Conservation (phyloP, 1,284 basidiomycete species). For the Microbotryomycetes sp. region DNA sequence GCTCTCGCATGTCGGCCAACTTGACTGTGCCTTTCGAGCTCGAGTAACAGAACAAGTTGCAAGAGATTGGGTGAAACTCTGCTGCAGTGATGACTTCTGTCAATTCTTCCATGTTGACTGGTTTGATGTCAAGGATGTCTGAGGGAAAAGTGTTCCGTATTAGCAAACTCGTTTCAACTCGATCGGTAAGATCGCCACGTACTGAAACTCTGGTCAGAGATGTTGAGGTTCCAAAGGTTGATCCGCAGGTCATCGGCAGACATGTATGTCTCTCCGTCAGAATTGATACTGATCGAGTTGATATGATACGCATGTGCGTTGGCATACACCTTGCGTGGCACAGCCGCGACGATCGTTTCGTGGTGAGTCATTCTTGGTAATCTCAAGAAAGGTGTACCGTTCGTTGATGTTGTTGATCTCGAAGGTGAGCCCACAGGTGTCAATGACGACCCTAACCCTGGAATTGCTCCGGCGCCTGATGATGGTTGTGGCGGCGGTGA, state of each 20-base stretch:
- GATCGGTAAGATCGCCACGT: slow-evolving; percentile 45
- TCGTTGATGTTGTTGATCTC: slow-evolving; percentile 23
- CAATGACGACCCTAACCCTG: slow-evolving; percentile 54
- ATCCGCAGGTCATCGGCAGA: slow-evolving; percentile 95
- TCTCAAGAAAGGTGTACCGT: slow-evolving; percentile 51
- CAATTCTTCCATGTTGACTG: slow-evolving; percentile 98
- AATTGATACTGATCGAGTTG: slow-evolving; percentile 98
- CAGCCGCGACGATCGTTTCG: slow-evolving; percentile 97
- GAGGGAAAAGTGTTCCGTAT: slow-evolving; percentile 5
- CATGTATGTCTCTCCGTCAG: slow-evolving; percentile 98
- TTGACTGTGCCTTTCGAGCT: slow-evolving; percentile 99
- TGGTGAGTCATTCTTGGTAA: slow-evolving; percentile 86
- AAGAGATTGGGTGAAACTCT: slow-evolving; percentile 95
- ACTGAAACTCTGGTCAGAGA: slow-evolving; percentile 99
- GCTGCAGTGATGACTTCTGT: slow-evolving; percentile 99
- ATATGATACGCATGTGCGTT: slow-evolving; percentile 99
- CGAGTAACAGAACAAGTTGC: slow-evolving; percentile 99
- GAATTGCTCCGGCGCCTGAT: slow-evolving; percentile 29
- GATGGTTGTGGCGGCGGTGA: slow-evolving; percentile 17
- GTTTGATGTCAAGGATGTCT: slow-evolving; percentile 99
- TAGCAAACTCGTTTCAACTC: not conserved
- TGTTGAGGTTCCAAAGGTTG: slow-evolving; percentile 98
- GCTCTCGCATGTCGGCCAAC: slow-evolving; percentile 99
- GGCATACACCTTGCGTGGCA: slow-evolving; percentile 96
- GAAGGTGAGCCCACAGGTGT: slow-evolving; percentile 51